Percentiles rank a stretch among this genome's conserved stretches.
These are phyloP conservation scores for Plenodomus lindquistii DNA, from an alignment of 2,329 filamentous ascomycete species.

Conservation along the genomic window DNA sequence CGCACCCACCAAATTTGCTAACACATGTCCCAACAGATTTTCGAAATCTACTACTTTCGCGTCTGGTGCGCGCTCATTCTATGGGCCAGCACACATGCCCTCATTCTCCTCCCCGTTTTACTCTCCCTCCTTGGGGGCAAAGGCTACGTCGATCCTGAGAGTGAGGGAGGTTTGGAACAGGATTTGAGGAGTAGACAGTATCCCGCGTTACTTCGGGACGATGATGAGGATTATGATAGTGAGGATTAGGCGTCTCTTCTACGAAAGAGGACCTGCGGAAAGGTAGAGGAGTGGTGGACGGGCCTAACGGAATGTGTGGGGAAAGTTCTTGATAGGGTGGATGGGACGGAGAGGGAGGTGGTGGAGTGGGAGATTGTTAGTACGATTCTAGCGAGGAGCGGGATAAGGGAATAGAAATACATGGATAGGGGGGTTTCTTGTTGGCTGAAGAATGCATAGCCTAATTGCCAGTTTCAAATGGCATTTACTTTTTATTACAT, in stretches of 20 bases:
- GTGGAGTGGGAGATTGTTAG: background rate
- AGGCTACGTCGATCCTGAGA: constrained; percentile 85
- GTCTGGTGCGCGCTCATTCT: constrained; percentile 92
- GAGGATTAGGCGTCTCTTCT: constrained; percentile 25
- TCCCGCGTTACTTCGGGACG: constrained; percentile 70
- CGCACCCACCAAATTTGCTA: too few species aligned
- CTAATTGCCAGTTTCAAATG: too few species aligned
- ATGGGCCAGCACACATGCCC: constrained; percentile 84
- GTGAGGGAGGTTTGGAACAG: constrained; percentile 85
- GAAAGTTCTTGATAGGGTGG: background rate
- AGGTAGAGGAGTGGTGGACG: background rate
- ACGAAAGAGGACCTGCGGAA: background rate
- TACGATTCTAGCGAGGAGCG: background rate
- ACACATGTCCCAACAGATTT: constrained; percentile 63
- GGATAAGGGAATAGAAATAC: too few species aligned
- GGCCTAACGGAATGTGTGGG: too few species aligned
- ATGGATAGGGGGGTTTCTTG: too few species aligned
- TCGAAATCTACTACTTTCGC: constrained; percentile 98
- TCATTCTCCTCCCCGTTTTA: constrained; percentile 89
- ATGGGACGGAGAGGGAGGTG: background rate
- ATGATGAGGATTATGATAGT: constrained; percentile 69
- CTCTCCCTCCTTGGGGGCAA: constrained; percentile 81
- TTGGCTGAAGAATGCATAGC: too few species aligned
- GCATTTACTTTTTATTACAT: too few species aligned
- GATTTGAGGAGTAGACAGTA: constrained; percentile 81